Percentiles rank a stretch among this genome's conserved stretches.
These are phyloP conservation scores for Sporothrix globosa DNA, from an alignment of 2,329 filamentous ascomycete species.

Conservation along the genomic window DNA sequence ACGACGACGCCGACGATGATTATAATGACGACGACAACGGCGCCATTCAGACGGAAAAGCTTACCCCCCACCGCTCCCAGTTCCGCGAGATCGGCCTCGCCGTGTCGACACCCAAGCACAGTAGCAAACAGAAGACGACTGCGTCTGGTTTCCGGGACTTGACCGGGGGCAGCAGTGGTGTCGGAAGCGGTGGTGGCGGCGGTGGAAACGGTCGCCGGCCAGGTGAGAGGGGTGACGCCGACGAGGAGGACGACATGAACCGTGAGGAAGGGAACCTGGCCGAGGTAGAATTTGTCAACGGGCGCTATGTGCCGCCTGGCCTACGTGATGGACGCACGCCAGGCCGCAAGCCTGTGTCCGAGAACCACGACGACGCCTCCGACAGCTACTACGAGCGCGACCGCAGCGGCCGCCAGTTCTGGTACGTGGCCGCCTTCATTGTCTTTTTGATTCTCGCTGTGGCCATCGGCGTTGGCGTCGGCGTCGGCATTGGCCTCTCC, in stretches of 20 bases:
- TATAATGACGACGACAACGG: conserved; percentile 8
- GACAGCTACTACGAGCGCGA: conserved; percentile 39
- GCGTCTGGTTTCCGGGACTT: conserved; percentile 3
- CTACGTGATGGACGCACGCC: conserved; percentile 35
- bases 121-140: conserved; percentile 1
- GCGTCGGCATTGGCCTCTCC: conserved; percentile 46
- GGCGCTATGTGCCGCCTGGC: conserved; percentile 36
- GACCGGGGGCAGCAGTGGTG: neutral
- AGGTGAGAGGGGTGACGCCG: conserved; percentile 33
- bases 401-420: conserved; percentile 42
- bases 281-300: conserved; percentile 36
- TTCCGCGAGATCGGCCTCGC: conserved; percentile 22
- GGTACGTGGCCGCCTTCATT: conserved; percentile 42
- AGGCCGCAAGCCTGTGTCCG: conserved; percentile 34
- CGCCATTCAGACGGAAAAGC: conserved; percentile 1
- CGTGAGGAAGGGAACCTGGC: conserved; percentile 31
- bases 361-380: conserved; percentile 27
- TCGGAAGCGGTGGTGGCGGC: neutral
- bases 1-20: conserved; percentile 11
- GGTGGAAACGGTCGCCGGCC: conserved; percentile 41
- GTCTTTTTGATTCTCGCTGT: conserved; percentile 41
- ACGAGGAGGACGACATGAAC: conserved; percentile 17
- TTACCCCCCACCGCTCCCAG: neutral
- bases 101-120: conserved; percentile 27
- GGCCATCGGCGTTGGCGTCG: conserved; percentile 45